These are phyloP conservation scores for Ogataea siamensis DNA, from an alignment of 805 yeast genomes.

Conservation along the genomic window DNA sequence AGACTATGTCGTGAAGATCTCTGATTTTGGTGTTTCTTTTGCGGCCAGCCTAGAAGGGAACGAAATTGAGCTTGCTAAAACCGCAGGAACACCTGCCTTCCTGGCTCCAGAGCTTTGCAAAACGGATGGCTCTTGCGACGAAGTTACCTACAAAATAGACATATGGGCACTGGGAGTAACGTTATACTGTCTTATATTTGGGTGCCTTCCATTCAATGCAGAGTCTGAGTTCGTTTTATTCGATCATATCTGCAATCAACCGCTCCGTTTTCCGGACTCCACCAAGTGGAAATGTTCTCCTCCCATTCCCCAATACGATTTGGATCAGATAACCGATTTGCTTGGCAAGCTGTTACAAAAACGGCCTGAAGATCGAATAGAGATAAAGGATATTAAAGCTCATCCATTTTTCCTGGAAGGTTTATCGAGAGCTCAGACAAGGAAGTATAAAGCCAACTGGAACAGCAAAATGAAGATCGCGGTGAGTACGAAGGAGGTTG, in stretches of 20 bases:
- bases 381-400: constrained; percentile 65
- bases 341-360: constrained; percentile 61
- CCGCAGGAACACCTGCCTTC: constrained; percentile 97
- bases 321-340: constrained; percentile 53
- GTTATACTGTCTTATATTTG: constrained; percentile 81
- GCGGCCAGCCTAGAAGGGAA: constrained; percentile 49
- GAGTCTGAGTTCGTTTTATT: constrained; percentile 84
- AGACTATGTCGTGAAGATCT: constrained; percentile 77
- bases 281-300: constrained; percentile 28
- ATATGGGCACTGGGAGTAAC: constrained; percentile 98
- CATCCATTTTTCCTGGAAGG: constrained; percentile 61
- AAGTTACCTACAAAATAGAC: constrained; percentile 80
- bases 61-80: constrained; percentile 86
- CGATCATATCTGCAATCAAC: constrained; percentile 68
- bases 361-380: constrained; percentile 65
- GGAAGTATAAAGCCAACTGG: constrained; percentile 31
- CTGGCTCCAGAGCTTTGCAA: constrained; percentile 91
- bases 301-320: constrained; percentile 24
- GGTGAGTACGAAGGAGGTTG: constrained; percentile 65
- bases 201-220: constrained; percentile 85
- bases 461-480: constrained; percentile 43
- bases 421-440: constrained; percentile 27
- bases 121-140: constrained; percentile 49
- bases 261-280: constrained; percentile 54
- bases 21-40: constrained; percentile 96